Evolutionary conservation across 768 basidiomycete species (phyloP), one percentile per base, ranked within the genome.

Genomic region (Amanita pallidorosea): DNA sequence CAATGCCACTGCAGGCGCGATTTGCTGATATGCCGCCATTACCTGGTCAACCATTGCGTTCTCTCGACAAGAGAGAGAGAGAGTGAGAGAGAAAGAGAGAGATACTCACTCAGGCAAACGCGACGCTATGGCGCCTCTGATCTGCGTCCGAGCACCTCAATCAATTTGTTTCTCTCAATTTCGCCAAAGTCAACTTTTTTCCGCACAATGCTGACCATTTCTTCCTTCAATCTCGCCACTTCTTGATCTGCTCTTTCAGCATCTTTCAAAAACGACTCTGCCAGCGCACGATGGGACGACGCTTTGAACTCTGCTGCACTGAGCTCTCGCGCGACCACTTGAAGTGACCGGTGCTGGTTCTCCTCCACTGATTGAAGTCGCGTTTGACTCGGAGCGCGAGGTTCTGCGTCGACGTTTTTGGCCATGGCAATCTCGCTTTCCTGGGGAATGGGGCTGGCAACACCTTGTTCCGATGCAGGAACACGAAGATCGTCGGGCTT

Each of bases 281-380:
- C 47, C 5, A 48, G 8, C 3, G 23, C 25, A 27, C 47, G 47
- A 17, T 48, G 35, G 2, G 20, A 38, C 13, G 18, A n/a, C 18
- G 47, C 47, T 27, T 48, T 48, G 5, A 15, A 22, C 23, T 48
- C 47, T n/a, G 47, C 47, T 38, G 36, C 47, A 9, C 47, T 48
- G 2, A 48, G 22, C 35, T 47, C 47, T 38, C 23, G 47, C 35
- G 36, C 47, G n/a, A 47, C 36, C 36, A 25, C 35, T n/a, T 20
- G 22, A 11, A 47, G 23, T 7, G 47, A 36, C 23, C 47, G n/a
- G 20, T 47, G 20, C n/a, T 7, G 18, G 20, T 25, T n/a, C 47
- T 25, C 34, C 33, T 34, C 45, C 34, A n/a, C 27, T 11, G 42
- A 23, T 15, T 7, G 6, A 15, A 15, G 22, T 25, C 3, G 31